A percentile compares a stretch with the other conserved stretches of the same genome.
These are phyloP conservation scores for Myxozyma mucilagina DNA, from an alignment of 805 yeast species.

Conservation along the genomic window DNA sequence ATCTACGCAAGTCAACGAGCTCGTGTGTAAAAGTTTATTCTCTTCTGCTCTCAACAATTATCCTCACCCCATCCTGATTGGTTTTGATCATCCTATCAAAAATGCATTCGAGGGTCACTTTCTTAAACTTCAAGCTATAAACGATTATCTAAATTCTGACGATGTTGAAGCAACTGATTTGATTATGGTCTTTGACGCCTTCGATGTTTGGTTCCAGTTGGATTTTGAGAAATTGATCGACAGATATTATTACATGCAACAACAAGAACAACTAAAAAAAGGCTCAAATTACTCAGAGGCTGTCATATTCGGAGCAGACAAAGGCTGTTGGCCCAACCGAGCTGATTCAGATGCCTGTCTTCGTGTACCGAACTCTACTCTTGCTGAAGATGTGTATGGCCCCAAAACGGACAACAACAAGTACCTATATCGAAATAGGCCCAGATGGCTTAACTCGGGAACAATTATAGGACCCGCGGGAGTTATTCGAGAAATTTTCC, in stretches of 20 bases:
- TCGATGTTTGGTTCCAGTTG: conserved; percentile 29
- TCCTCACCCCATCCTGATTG: conserved; percentile 25
- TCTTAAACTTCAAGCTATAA: conserved; percentile 23
- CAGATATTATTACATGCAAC: conserved; percentile 15
- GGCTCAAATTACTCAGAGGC: not conserved
- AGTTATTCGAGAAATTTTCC: conserved; percentile 6
- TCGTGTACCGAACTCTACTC: conserved; percentile 11
- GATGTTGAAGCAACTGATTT: conserved; percentile 13
- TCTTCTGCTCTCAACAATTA: conserved; percentile 26
- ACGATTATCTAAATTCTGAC: conserved; percentile 17
- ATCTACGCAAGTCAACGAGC: conserved; percentile 2
- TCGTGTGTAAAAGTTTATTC: conserved; percentile 15
- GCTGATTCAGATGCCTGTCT: conserved; percentile 10
- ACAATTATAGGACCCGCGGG: conserved; percentile 18
- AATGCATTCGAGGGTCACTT: conserved; percentile 24
- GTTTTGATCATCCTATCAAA: conserved; percentile 11
- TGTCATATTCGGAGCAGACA: conserved; percentile 22
- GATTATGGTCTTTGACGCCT: conserved; percentile 28
- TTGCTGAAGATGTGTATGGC: conserved; percentile 14
- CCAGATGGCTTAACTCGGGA: conserved; percentile 27
- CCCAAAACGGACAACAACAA: conserved; percentile 8
- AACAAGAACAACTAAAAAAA: not conserved
- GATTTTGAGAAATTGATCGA: conserved; percentile 12
- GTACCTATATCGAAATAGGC: conserved; percentile 2
- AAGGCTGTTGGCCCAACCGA: conserved; percentile 22